Base-by-base conservation (phyloP, 805 yeast species). In the Ogataea philodendri region DNA sequence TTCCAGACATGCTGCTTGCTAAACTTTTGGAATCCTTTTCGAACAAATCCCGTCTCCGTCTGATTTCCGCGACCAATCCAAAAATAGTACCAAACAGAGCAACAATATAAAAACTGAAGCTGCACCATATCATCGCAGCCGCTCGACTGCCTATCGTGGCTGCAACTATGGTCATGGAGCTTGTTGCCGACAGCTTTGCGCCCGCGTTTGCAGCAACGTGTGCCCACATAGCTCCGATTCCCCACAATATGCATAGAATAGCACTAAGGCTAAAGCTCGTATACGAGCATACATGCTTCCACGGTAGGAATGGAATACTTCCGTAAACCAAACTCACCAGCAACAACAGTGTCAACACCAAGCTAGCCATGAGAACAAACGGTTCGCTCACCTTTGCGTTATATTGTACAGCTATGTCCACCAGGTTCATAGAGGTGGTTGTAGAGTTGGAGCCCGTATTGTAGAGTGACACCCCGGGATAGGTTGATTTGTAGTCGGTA, bases 201-300 rank as follows among this genome's bases (percentile, higher is more conserved):
- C 73, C 67, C 3, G 79, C 60, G 23, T 61, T 62, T 0, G 69
- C 65, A 0, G 82, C 81, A 32, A 78, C 76, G 47, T 76, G 78
- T 32, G 70, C 70, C 64, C 83, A 70, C 73, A 79, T 77, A 1
- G 84, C 65, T 2, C 84, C 84, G 18, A 78, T 57, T 0, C 83
- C 84, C 82, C 84, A 78, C 2, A 78, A 26, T 3, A 78, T 51
- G 5, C 67, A 62, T 29, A 66, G 46, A 0, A 61, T 40, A 0
- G 66, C 55, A 13, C 71, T 57, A 17, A 71, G 41, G 5, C 48
- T 46, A 41, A 63, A 51, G 33, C 49, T 52, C 17, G 49, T 47
- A 34, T 45, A 59, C 39, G 47, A 57, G 15, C 63, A 34, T 9
- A 47, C 20, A 10, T 37, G 14, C 39, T 52, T 65, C 27, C 31